Conservation (phyloP, 2,329 filamentous ascomycete species). For the Lasiodiplodia theobromae region DNA sequence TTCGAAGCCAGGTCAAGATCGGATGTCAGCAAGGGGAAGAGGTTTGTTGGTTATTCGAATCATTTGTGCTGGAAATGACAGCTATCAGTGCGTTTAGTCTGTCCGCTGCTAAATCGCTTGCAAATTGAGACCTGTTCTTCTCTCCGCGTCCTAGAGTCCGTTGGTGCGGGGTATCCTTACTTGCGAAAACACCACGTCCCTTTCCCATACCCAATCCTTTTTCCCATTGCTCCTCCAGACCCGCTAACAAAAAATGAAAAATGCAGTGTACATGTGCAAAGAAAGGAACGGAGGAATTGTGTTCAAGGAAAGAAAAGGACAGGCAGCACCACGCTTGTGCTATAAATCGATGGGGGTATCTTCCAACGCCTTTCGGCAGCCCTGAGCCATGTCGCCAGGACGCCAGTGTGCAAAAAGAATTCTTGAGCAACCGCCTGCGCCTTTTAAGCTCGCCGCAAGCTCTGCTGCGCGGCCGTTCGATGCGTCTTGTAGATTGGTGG, state of each 20-base stretch:
- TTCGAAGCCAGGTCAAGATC: neutral
- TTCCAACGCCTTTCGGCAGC: conserved; percentile 24
- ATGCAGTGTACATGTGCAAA: neutral
- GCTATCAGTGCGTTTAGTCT: neutral
- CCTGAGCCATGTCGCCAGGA: conserved; percentile 5
- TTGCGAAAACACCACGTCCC: neutral
- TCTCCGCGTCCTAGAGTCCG: neutral
- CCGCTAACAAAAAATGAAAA: neutral
- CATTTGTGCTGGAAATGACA: neutral
- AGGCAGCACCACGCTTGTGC: conserved; percentile 18
- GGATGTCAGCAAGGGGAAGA: neutral
- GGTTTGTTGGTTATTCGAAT: neutral
- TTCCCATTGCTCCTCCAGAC: neutral
- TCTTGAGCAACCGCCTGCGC: conserved; percentile 16
- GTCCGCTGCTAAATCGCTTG: neutral
- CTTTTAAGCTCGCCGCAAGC: conserved; percentile 18
- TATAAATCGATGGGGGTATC: conserved; percentile 23
- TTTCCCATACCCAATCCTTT: neutral
- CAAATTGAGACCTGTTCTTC: neutral
- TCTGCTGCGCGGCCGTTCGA: conserved; percentile 20
- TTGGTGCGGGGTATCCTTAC: conserved; percentile 14
- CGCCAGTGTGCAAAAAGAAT: conserved; percentile 18
- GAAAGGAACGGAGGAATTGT: neutral
- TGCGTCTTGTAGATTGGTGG: conserved; percentile 7
- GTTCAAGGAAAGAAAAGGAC: conserved; percentile 13